phyloP scores from a whole-genome alignment of 345 rosid genomes.

The Erucastrum elatum region DNA sequence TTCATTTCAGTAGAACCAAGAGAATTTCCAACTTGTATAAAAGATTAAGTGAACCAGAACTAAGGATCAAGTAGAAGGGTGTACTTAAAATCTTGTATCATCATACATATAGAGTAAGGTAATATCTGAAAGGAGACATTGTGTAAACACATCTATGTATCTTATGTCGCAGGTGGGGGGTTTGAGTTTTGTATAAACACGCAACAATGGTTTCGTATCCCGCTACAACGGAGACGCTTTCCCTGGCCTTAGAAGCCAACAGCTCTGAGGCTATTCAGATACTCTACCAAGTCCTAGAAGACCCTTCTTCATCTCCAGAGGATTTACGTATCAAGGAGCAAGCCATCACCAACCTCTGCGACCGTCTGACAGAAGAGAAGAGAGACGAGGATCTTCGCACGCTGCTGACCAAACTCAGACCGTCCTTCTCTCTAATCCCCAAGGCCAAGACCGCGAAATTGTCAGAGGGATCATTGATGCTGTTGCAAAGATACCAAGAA shows the following conservation, averaged over 20 bases:
- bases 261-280: constrained; percentile 71
- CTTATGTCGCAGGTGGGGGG: constrained; percentile 35
- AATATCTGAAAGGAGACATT: not conserved
- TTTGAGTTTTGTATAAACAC: constrained; percentile 42
- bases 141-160: not conserved
- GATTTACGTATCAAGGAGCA: constrained; percentile 77
- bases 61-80: too few relatives aligned
- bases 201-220: constrained; percentile 37
- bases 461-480: constrained; percentile 82
- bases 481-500: constrained; percentile 91
- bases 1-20: too few relatives aligned
- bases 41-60: too few relatives aligned
- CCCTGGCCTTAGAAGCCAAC: constrained; percentile 73
- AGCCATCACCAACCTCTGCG: constrained; percentile 77
- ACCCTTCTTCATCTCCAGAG: constrained; percentile 84
- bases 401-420: constrained; percentile 75
- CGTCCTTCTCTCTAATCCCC: constrained; percentile 80
- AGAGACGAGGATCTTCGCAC: constrained; percentile 72
- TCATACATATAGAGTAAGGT: not conserved
- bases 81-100: too few relatives aligned
- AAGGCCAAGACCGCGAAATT: constrained; percentile 90
- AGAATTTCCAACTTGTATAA: too few relatives aligned
- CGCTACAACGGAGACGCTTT: constrained; percentile 65
- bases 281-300: constrained; percentile 63
- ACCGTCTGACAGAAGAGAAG: constrained; percentile 74